phyloP scores from a whole-genome alignment of 2,329 filamentous ascomycete genomes.

The Stagonosporopsis tanaceti region DNA sequence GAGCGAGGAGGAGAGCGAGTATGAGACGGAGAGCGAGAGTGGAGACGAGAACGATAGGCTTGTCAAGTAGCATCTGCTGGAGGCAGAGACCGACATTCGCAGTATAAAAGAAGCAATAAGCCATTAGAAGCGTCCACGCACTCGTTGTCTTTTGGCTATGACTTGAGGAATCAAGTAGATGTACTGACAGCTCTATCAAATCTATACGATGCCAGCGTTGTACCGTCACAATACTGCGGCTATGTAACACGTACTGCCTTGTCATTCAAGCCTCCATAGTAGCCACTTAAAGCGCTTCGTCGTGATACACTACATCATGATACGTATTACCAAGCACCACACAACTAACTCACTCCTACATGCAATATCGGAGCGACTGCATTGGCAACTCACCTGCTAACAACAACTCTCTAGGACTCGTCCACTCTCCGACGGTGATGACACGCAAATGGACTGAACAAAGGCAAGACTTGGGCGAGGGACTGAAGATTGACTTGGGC shows the following conservation, averaged over 20 bases:
- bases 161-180: too few relatives aligned
- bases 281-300: too few relatives aligned
- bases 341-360: not conserved
- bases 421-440: not conserved
- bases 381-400: not conserved
- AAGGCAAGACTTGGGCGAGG: conserved; percentile 7
- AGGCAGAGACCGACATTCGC: not conserved
- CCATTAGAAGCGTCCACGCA: not conserved
- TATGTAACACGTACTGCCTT: not conserved
- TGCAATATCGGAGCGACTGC: not conserved
- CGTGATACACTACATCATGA: too few relatives aligned
- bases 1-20: conserved; percentile 63
- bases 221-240: too few relatives aligned
- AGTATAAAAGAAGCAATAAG: not conserved
- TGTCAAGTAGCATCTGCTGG: conserved; percentile 37
- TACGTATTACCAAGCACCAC: too few relatives aligned
- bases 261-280: not conserved
- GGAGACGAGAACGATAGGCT: conserved; percentile 48
- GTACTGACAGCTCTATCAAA: too few relatives aligned
- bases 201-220: too few relatives aligned
- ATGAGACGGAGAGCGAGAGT: conserved; percentile 66
- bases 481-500: conserved; percentile 2
- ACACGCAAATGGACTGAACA: not conserved
- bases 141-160: not conserved
- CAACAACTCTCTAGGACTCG: not conserved